These are phyloP conservation scores for Phytophthora pistaciae DNA, from an alignment of 352 stramenopile genomes.

Conservation along the genomic window DNA sequence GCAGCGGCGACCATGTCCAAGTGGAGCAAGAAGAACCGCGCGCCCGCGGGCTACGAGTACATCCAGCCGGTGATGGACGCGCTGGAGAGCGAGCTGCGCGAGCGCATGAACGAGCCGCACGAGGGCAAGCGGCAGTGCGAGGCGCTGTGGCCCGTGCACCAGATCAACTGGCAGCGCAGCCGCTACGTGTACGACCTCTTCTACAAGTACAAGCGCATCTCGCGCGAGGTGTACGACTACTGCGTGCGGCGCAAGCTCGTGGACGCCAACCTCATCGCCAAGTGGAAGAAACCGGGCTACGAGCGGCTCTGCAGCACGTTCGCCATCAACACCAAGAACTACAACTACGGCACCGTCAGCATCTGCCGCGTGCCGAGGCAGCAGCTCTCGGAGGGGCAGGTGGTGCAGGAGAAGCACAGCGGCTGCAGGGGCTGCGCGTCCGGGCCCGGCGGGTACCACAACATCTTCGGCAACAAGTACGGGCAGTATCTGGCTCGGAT, in stretches of 20 bases:
- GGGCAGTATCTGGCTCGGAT: conserved; percentile 98
- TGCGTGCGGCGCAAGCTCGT: conserved; percentile 95
- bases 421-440: conserved; percentile 98
- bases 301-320: conserved; percentile 98
- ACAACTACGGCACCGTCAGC: conserved; percentile 98
- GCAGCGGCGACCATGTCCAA: conserved; percentile 71
- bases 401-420: conserved; percentile 94
- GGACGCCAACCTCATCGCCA: conserved; percentile 98
- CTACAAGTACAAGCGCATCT: conserved; percentile 97
- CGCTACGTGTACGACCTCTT: conserved; percentile 99
- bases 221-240: conserved; percentile 97
- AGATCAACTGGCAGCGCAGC: conserved; percentile 99
- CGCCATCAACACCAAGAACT: conserved; percentile 99
- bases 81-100: conserved; percentile 97
- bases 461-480: conserved; percentile 99
- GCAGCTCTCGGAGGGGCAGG: conserved; percentile 91
- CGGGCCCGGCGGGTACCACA: conserved; percentile 92
- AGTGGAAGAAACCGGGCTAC: conserved; percentile 99
- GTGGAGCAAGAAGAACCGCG: conserved; percentile 87
- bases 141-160: conserved; percentile 98
- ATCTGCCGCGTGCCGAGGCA: conserved; percentile 98
- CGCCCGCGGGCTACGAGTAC: conserved; percentile 95
- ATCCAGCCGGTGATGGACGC: conserved; percentile 96
- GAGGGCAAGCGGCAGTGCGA: conserved; percentile 98
- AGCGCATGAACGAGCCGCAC: conserved; percentile 98